Base-by-base conservation (phyloP, 2,329 filamentous ascomycete species). In the Arthrobotrys musiformis region DNA sequence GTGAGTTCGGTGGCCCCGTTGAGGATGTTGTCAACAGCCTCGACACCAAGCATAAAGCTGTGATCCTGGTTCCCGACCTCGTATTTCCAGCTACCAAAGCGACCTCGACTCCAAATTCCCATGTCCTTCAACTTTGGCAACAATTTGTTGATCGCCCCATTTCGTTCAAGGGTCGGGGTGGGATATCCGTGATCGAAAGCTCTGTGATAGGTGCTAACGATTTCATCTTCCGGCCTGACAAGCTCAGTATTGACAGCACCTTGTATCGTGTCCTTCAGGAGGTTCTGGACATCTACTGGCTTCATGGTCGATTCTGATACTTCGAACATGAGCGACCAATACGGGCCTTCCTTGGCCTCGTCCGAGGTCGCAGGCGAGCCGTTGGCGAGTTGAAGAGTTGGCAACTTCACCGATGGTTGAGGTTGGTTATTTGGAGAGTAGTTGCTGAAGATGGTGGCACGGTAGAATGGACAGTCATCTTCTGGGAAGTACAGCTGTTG, bases 241-340 rank as follows among this genome's bases (percentile, higher is more conserved):
- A 99, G 97, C 80, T 97, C 92, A 17, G 95, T 99, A 89, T 97
- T 98, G 88, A 99, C 89, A 61, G 98, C 91, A 82, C 95, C 95
- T 86, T 97, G 92, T 84, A 99, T 98, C 82, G 90, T 95, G 83
- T 99, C 94, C 84, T 89, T 89, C 82, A 99, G 88, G 79, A 99
- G 86, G 84, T 91, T 97, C 81, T 90, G 89, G 81, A 92, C 87
- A 85, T 98, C 90, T 33, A 98, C 94, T 42, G 93, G 93, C 89
- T 99, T 99, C 91, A 97, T 90, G 82, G 89, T 89, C 33, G 94
- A 98, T 86, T 99, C 93, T 33, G 95, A 98, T 78, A 99, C 92
- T 86, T 99, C 95, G 81, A 99, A 87, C 95, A 99, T 99, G 87
- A 99, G 96, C 79, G 94, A 98, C 95, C 95, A 99, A 90, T 99